Base-by-base conservation (phyloP, 176 grass and related monocot genomes). In the Musa troglodytarum region DNA sequence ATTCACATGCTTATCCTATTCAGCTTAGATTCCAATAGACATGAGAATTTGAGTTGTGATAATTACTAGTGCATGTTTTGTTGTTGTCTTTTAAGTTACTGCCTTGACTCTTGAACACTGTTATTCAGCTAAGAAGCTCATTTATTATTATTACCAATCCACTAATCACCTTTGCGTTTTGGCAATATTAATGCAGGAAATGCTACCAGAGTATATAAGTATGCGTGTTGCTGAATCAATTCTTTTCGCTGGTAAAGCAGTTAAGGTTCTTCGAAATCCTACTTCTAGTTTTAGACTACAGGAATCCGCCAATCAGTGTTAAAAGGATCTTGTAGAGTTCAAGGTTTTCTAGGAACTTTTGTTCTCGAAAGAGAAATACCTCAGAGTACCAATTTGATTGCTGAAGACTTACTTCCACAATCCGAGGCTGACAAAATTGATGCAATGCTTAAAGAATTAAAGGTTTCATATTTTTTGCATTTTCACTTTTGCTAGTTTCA, bases 141-240 rank as follows among this genome's bases (percentile, higher is more conserved):
- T 51, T 21, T 3, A 15, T 69, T 49, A 50, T 69, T 69, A 26
- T 43, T 50, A 50, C 1, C 29, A 21, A 50, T 70, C 34, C 10
- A 11, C 15, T 57, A 54, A 74, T 55, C 15, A 56, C 3, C 28
- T 1, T 85, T 17, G 67, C 75, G 50, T 72, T 73, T 50, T 6
- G 34, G 34, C 4, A 43, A 43, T 43, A 43, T 34, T 62, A 63
- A 28, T 73, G 78, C 69, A 99, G 95, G 95, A 94, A 75, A 99
- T 94, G 90, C 74, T 94, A 68, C 95, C 95, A 12, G 95, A 94
- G 66, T 99, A 99, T 88, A 86, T 94, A 82, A 82, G 94, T 73
- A 94, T 99, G 90, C 78, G 80, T 82, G 82, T 98, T 85, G 95
- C 90, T 65, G 88, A 98, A 86, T 98, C 90, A 63, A 93, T 98